Evolutionary conservation across 2,329 filamentous ascomycete genomes (phyloP), one percentile per base, ranked within the genome.

Genomic region (Myriosclerotinia curreyana): DNA sequence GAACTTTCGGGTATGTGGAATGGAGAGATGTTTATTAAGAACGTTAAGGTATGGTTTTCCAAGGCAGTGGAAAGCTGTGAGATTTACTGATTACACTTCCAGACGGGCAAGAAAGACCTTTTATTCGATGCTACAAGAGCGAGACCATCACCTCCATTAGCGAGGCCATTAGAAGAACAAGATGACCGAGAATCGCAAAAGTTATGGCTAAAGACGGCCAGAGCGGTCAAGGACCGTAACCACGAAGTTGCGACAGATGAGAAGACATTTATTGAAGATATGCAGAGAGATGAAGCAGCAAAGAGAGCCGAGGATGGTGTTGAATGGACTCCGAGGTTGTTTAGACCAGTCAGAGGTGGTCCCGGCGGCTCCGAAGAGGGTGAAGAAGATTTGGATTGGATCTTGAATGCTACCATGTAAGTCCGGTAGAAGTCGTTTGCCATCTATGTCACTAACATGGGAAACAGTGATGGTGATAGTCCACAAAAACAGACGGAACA

Each of bases 241-340:
- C 95, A 99, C 72, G 90, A 91, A 70, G 78, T 89, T 11, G 95
- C 95, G 5, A 99, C 95, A 0, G 90, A 95, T 68, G 94, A 97
- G 74, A 99, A 99, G 80, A 93, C 91, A n/a, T 90, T 89, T 75
- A 91, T 99, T 65, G 95, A 99, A 75, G 94, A 98, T 72, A 87
- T 85, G 73, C 95, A 99, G 77, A 85, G 95, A 72, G 88, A 93
- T 68, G 94, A 97, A 74, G 92, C 95, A 2, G 89, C 92, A 22
- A 86, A 86, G 72, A 84, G 95, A 71, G 84, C 84, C 40, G 88
- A 92, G 55, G 87, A 93, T 14, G 89, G 89, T 15, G 80, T 92
- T 9, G 91, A 96, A 68, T 99, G 95, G 95, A 85, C 87, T 42
- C 94, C 95, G 0, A 86, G 87, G 68, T 82, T 98, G 15, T 99